These are phyloP conservation scores for Coemansia sp. DNA, from an alignment of 192 early-diverging fungal species.

Conservation along the genomic window DNA sequence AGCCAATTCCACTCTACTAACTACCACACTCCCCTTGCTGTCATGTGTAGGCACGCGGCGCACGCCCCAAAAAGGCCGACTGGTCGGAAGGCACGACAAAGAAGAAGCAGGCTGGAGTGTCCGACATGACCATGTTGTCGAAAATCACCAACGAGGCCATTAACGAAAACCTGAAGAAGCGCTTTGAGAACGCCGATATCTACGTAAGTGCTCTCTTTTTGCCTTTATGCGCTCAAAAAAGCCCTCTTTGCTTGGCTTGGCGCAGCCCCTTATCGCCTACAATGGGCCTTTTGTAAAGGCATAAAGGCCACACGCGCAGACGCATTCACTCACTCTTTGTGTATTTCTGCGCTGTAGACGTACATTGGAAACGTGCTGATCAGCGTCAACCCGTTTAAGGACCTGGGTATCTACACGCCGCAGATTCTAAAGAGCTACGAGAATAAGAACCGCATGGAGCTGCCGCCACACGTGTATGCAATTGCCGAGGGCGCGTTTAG, in stretches of 20 bases:
- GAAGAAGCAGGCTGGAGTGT: constrained; percentile 77
- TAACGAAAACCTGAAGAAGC: constrained; percentile 89
- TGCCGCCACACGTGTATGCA: constrained; percentile 97
- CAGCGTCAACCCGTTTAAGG: constrained; percentile 95
- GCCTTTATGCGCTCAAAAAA: not conserved
- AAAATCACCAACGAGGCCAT: constrained; percentile 96
- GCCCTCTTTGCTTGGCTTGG: not conserved
- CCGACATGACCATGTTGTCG: constrained; percentile 88
- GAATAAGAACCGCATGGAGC: constrained; percentile 82
- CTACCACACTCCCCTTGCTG: not conserved
- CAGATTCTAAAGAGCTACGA: constrained; percentile 82
- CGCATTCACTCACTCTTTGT: not conserved
- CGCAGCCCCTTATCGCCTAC: not conserved
- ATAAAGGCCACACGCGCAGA: constrained; percentile 35
- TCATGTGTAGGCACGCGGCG: constrained; percentile 36
- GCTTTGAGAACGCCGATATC: constrained; percentile 81
- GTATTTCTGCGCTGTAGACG: constrained; percentile 52
- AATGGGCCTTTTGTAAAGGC: not conserved
- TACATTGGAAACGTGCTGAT: constrained; percentile 92
- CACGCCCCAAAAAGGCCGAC: constrained; percentile 59
- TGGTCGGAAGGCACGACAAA: constrained; percentile 69
- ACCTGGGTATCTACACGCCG: constrained; percentile 91
- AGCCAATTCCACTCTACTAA: not conserved
- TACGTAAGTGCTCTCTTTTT: constrained; percentile 67
- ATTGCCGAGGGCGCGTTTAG: constrained; percentile 89